Percentiles rank a stretch among this genome's conserved stretches.
phyloP scores from a whole-genome alignment of 345 rosid species.

The Pugionium dolabratum region DNA sequence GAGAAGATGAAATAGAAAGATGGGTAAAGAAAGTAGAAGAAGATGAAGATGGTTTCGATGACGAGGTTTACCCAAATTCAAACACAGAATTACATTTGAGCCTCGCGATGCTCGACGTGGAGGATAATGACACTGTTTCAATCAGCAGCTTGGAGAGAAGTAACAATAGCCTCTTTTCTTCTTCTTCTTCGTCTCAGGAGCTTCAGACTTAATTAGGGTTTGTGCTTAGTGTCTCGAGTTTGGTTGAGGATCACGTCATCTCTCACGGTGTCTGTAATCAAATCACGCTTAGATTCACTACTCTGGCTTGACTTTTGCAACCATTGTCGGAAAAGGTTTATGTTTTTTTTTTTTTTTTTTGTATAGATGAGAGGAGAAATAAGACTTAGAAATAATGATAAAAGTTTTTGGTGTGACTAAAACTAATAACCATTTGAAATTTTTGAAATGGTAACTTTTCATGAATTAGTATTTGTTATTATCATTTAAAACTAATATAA shows the following conservation, averaged over 20 bases:
- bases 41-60: conserved; percentile 55
- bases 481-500: too few species aligned
- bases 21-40: conserved; percentile 42
- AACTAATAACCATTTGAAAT: not conserved
- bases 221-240: conserved; percentile 6
- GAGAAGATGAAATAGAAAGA: conserved; percentile 45
- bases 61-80: conserved; percentile 81
- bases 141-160: conserved; percentile 62
- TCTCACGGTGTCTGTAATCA: not conserved
- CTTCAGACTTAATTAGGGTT: conserved; percentile 45
- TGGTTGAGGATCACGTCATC: conserved; percentile 17
- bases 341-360: not conserved
- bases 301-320: conserved; percentile 26
- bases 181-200: conserved; percentile 60
- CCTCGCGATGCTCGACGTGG: conserved; percentile 72
- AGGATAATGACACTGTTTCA: conserved; percentile 61
- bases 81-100: conserved; percentile 60
- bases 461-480: too few species aligned
- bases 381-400: not conserved
- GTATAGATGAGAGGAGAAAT: conserved; percentile 6
- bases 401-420: not conserved
- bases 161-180: conserved; percentile 40
- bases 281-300: conserved; percentile 4
- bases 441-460: too few species aligned
- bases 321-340: conserved; percentile 15